Percentiles rank a stretch among this genome's conserved stretches.
phyloP scores from a whole-genome alignment of 192 early-diverging fungal genomes.

The Helicostylum pulchrum region DNA sequence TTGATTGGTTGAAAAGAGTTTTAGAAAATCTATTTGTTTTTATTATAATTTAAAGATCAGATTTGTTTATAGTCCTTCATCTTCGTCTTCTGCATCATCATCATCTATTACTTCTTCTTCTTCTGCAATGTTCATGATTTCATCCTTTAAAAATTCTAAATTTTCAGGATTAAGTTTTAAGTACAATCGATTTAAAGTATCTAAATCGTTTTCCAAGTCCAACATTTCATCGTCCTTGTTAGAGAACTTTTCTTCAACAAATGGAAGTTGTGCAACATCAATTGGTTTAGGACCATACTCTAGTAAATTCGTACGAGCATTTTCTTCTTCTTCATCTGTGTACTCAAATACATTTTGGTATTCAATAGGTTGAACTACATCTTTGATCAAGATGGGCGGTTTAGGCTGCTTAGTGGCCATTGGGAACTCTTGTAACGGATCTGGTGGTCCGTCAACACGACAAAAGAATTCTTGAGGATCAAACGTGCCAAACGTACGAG shows the following conservation, averaged over 20 bases:
- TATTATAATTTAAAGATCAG: slow-evolving; percentile 5
- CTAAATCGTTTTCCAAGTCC: slow-evolving; percentile 23
- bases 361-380: slow-evolving; percentile 19
- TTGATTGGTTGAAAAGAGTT: background rate
- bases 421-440: slow-evolving; percentile 15
- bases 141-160: slow-evolving; percentile 1
- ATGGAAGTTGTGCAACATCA: slow-evolving; percentile 14
- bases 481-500: slow-evolving; percentile 21
- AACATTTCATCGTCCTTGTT: slow-evolving; percentile 23
- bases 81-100: slow-evolving; percentile 12
- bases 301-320: slow-evolving; percentile 2
- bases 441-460: slow-evolving; percentile 17
- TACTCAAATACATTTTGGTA: slow-evolving; percentile 4
- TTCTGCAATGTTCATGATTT: background rate
- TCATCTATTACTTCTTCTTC: slow-evolving; percentile 11
- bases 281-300: slow-evolving; percentile 17
- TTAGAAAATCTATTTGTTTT: background rate
- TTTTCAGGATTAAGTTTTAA: slow-evolving; percentile 12
- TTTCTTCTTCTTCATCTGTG: slow-evolving; percentile 6
- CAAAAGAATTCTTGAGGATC: slow-evolving; percentile 40
- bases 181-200: slow-evolving; percentile 17
- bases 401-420: slow-evolving; percentile 4
- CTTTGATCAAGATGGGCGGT: slow-evolving; percentile 13
- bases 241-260: slow-evolving; percentile 17
- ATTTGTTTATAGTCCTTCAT: background rate